Evolutionary conservation across 169 alveolate genomes (phyloP).

Genomic region (Cryptosporidium ryanae): DNA sequence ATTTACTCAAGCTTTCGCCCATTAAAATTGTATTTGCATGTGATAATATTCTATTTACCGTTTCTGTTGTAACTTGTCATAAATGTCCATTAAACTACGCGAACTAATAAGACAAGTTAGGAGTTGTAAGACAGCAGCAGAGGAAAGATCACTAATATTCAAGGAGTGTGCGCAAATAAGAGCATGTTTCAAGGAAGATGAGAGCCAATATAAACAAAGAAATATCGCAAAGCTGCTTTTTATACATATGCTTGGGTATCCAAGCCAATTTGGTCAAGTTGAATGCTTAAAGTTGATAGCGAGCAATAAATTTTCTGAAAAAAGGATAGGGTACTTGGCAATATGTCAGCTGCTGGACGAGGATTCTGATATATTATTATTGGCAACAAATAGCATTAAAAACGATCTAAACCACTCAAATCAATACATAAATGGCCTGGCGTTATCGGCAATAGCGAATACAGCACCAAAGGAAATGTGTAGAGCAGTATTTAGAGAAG

Average conservation of each 20-base stretch:
- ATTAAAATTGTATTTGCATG: no score
- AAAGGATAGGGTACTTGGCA: constrained; percentile 98
- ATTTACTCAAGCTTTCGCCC: background rate
- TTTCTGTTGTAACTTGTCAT: background rate
- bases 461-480: constrained; percentile 98
- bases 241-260: constrained; percentile 96
- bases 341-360: constrained; percentile 96
- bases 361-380: constrained; percentile 96
- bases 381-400: constrained; percentile 97
- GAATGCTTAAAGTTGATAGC: constrained; percentile 98
- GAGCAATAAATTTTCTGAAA: constrained; percentile 92
- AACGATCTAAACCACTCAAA: constrained; percentile 94
- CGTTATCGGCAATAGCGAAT: constrained; percentile 97
- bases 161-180: constrained; percentile 98
- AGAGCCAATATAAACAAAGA: constrained; percentile 90
- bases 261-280: constrained; percentile 97
- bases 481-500: constrained; percentile 91
- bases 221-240: constrained; percentile 97
- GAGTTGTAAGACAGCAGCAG: constrained; percentile 98
- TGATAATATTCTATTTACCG: background rate
- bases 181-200: constrained; percentile 93
- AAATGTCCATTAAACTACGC: constrained; percentile 90
- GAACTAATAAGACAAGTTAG: constrained; percentile 97
- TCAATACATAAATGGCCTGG: constrained; percentile 95
- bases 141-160: constrained; percentile 98